A percentile compares a stretch with the other conserved stretches of the same genome.
phyloP scores from a whole-genome alignment of 495 filamentous ascomycete genomes.

The Penicillium fimorum region DNA sequence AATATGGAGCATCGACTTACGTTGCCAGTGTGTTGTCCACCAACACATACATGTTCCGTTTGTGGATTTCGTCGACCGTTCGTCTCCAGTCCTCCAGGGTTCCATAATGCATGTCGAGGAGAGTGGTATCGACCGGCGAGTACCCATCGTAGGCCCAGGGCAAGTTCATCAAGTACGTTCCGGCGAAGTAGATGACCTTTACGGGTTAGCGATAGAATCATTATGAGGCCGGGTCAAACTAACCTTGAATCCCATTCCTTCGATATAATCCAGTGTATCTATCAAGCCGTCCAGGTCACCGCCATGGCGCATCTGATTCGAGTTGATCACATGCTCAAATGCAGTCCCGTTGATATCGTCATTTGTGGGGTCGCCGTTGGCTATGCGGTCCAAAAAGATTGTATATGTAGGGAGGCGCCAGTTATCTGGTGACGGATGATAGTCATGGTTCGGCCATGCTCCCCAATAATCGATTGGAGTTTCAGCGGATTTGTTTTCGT shows the following conservation, averaged over 20 bases:
- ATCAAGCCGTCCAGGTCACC: slow-evolving; percentile 38
- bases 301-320: slow-evolving; percentile 42
- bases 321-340: slow-evolving; percentile 36
- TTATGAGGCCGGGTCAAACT: neutral
- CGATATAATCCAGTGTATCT: slow-evolving; percentile 39
- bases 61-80: slow-evolving; percentile 33
- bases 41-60: slow-evolving; percentile 41
- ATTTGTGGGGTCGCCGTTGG: slow-evolving; percentile 36
- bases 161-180: slow-evolving; percentile 41
- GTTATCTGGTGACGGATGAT: slow-evolving; percentile 41
- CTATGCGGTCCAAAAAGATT: slow-evolving; percentile 39
- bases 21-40: slow-evolving; percentile 42
- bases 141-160: slow-evolving; percentile 45
- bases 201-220: neutral
- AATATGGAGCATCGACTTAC: slow-evolving; percentile 19
- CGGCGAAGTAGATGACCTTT: slow-evolving; percentile 37
- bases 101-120: slow-evolving; percentile 40
- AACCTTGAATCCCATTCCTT: slow-evolving; percentile 41
- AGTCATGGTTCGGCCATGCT: slow-evolving; percentile 38
- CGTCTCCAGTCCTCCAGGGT: slow-evolving; percentile 38
- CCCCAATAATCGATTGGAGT: slow-evolving; percentile 40
- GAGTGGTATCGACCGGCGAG: slow-evolving; percentile 39
- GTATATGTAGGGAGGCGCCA: slow-evolving; percentile 47
- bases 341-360: slow-evolving; percentile 19
- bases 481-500: slow-evolving; percentile 36